A percentile compares a stretch with the other conserved stretches of the same genome.
phyloP scores from a whole-genome alignment of 2,329 filamentous ascomycete genomes.

The Alternaria conjuncta region DNA sequence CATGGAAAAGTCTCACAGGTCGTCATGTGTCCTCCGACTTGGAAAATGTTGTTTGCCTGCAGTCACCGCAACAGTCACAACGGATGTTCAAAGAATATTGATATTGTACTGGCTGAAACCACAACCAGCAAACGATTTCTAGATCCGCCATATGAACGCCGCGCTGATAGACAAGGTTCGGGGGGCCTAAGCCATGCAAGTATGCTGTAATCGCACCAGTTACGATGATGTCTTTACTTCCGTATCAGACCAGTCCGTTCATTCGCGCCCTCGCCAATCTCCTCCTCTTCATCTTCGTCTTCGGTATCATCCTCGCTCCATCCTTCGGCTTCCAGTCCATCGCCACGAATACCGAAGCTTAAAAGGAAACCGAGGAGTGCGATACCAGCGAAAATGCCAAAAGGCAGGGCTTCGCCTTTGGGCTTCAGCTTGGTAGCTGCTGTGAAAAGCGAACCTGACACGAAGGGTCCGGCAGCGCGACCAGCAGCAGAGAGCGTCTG shows the following conservation, averaged over 20 bases:
- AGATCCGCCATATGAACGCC: slow-evolving; percentile 11
- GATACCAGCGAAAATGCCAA: slow-evolving; percentile 85
- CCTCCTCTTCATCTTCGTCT: slow-evolving; percentile 37
- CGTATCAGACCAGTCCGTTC: slow-evolving; percentile 42
- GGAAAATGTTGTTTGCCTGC: neutral
- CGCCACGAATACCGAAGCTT: slow-evolving; percentile 77
- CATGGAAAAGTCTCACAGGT: neutral
- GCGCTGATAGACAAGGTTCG: slow-evolving; percentile 15
- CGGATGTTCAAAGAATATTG: neutral
- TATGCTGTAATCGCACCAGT: neutral
- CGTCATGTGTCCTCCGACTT: neutral
- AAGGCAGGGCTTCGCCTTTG: slow-evolving; percentile 84
- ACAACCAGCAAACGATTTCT: neutral
- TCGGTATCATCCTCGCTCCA: slow-evolving; percentile 53
- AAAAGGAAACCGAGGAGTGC: slow-evolving; percentile 80
- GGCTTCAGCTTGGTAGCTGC: slow-evolving; percentile 73
- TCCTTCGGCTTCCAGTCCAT: slow-evolving; percentile 64
- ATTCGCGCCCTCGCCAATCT: slow-evolving; percentile 23
- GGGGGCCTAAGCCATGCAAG: slow-evolving; percentile 9
- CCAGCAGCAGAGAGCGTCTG: slow-evolving; percentile 93
- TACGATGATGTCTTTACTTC: slow-evolving; percentile 21
- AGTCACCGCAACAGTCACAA: neutral
- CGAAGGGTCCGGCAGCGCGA: slow-evolving; percentile 84
- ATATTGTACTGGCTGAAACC: neutral
- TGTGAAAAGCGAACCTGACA: slow-evolving; percentile 86